Base-by-base conservation (phyloP, 495 filamentous ascomycete species). In the Penicillium nucicola region DNA sequence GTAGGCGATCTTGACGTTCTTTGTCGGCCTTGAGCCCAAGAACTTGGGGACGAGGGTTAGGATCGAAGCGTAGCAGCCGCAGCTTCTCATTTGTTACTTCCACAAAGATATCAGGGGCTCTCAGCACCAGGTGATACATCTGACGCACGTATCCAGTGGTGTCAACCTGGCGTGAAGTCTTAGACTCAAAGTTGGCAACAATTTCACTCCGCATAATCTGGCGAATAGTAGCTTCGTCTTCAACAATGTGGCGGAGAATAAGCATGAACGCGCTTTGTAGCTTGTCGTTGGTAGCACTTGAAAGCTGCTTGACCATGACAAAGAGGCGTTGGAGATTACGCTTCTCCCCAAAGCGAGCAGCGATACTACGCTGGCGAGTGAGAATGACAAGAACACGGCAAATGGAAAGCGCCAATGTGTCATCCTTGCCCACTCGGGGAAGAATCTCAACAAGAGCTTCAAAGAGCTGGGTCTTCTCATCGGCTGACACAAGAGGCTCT, bases 141-240 rank as follows among this genome's bases (percentile, higher is more conserved):
- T 85, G 81, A 33, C 89, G 84, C 22, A 90, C 78, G 64, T 88
- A 97, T 14, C 70, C 74, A 13, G 81, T 75, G 5, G 84, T 82
- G 56, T 97, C 92, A 12, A 84, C 79, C 20, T 77, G 68, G 9
- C 86, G 77, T 41, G 76, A 69, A 7, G 80, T 79, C 37, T 90
- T 83, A 8, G 72, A 69, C 48, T 87, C 78, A 49, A 95, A 86
- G 61, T 78, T 85, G 15, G 83, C 67, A 46, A 85, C 81, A 58
- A 99, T 96, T 58, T 97, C 93, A 32, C 86, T 86, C 45, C 86
- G 78, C 90, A 99, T 97, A 60, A 97, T 84, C 58, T 96, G 88
- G 42, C 88, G 89, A 32, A 97, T 78, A 0, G 86, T 92, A 40
- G 90, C 83, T 45, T 93, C 90, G 58, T 99, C 95, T 69, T 99